Conservation (phyloP, 306 rosid species). For the Inga laurina region DNA sequence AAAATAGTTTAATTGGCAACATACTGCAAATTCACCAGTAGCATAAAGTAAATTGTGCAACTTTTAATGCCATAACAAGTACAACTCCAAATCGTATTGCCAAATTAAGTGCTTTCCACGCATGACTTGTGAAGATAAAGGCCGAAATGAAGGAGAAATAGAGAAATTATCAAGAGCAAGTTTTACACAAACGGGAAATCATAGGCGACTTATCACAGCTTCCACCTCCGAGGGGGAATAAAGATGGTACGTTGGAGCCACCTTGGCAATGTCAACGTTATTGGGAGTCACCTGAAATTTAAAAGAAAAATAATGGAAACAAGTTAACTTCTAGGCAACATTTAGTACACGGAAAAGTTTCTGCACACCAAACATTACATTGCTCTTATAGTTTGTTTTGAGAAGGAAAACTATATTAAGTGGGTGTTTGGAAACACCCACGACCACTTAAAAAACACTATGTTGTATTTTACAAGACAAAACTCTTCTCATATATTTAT, state of each 20-base stretch:
- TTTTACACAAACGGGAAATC: slow-evolving; percentile 3
- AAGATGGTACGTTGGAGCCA: slow-evolving; percentile 81
- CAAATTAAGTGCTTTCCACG: not conserved
- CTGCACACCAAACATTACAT: not conserved
- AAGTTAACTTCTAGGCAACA: not conserved
- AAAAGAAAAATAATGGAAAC: not conserved
- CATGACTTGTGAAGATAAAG: not conserved
- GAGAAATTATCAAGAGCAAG: not conserved
- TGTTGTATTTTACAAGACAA: too few species aligned
- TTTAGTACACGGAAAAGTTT: not conserved
- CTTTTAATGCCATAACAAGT: not conserved
- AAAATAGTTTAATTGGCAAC: not conserved
- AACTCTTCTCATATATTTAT: too few species aligned
- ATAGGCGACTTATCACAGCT: slow-evolving; percentile 87
- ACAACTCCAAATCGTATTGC: not conserved
- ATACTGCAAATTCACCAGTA: not conserved
- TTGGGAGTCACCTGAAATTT: slow-evolving; percentile 79
- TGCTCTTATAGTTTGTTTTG: too few species aligned
- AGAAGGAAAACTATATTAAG: too few species aligned
- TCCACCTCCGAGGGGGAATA: slow-evolving; percentile 91
- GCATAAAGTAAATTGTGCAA: not conserved
- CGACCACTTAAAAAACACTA: too few species aligned
- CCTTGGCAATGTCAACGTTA: slow-evolving; percentile 96
- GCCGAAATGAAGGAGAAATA: not conserved
- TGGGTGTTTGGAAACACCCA: too few species aligned